Evolutionary conservation across 257 asterid species (phyloP), one percentile per base, ranked within the genome.

Genomic region (Nicotiana noctiflora): DNA sequence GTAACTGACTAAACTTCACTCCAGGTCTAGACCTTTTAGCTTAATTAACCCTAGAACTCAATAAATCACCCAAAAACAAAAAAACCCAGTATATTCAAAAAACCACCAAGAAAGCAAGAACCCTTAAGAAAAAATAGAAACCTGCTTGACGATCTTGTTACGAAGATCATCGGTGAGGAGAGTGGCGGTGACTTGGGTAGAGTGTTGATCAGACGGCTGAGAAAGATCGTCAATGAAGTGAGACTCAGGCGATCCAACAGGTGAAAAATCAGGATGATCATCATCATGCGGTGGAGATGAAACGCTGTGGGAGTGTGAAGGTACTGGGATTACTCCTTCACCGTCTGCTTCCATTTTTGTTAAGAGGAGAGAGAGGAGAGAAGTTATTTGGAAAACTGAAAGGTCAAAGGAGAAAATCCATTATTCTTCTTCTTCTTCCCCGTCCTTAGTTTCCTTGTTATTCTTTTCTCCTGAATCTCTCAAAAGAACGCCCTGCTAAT

Each of bases 111-210:
- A 34, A 75, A 55, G 6, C 11, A n/a, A 65, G 37, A 32, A 40
- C 23, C 4, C 8, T 55, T 1, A 29, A 19, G 3, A 1, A 31
- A 79, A 55, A 79, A 55, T 25, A 67, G 40, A 19, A 37, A 82
- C 98, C 98, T 93, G 98, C 89, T 90, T 93, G 82, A 91, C 86
- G 83, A 94, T 93, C 84, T 85, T 89, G 88, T 81, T 82, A 59
- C 93, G 94, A 80, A 93, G 97, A 81, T 93, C 94, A 79, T 90
- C 92, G 15, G 94, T 64, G 79, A 88, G 90, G 7, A 83, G 17
- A 49, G 92, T 29, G 75, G 81, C 90, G 12, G 96, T 31, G 79
- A 88, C 89, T 8, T 82, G 17, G 37, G 91, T 27, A 79, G 79
- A 88, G 76, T 84, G 79, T 52, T 82, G 91, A 81, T 87, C 89